Evolutionary conservation across 768 basidiomycete species (phyloP), one percentile per base, ranked within the genome.

Genomic region (Tylopilus rubrobrunneus): DNA sequence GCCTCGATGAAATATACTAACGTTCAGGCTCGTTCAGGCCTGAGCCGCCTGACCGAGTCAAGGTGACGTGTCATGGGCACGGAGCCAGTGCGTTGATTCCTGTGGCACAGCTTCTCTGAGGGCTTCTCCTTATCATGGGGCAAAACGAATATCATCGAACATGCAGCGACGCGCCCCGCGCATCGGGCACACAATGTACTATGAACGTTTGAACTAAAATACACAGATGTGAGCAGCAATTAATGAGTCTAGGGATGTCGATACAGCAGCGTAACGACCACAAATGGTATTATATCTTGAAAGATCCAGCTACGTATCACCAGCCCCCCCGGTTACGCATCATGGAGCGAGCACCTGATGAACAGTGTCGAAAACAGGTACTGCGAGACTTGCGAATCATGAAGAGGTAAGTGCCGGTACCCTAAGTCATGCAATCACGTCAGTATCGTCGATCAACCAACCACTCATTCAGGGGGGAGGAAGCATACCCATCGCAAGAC

Each of bases 341-440:
- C 71, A 4, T 69, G 64, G 36, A 92, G 68, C 17, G 77, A 71
- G 44, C 86, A 80, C 51, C 80, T 73, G 21, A 96, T 85, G 63
- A 98, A 97, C 17, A 98, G 76, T n/a, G 94, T 94, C 23, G 94
- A 92, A 71, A 95, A 98, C 47, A 98, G 75, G 64, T 87, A 90
- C 64, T 94, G 92, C 37, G 88, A 87, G 42, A 92, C 82, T 66
- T 94, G 87, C 2, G 81, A 73, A 69, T 98, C 96, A 62, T 93
- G 90, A 34, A 98, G 73, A 0, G 96, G 93, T 6, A 98, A 69
- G 70, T 98, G 90, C 8, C 91, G 84, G 66, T 87, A 98, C 2
- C 96, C 95, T 92, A 43, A 8, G 10, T 31, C 12, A 7, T 8
- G 31, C 42, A n/a, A 5, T 1, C 44, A 10, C 3, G 28, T 44